Evolutionary conservation across 257 asterid species (phyloP), one percentile per base, ranked within the genome.

Genomic region (Thymus quinquecostatus): DNA sequence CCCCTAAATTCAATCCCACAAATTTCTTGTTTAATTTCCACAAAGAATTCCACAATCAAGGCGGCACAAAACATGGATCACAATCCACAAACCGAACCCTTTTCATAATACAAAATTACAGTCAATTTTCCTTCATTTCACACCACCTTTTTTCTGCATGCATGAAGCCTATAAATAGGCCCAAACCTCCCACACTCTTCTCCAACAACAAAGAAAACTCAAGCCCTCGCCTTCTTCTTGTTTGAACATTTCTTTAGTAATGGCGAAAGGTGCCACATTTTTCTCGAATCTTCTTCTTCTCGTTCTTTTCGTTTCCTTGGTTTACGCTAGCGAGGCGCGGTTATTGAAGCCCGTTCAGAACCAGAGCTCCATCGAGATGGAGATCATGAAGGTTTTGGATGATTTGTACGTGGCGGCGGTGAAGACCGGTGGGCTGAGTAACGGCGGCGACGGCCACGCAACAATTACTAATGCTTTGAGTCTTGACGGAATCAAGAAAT

Each of bases 401-500:
- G 72, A 67, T 12, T 68, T 79, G 64, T 63, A 71, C 30, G 41
- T 74, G 9, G 75, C 53, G 56, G 84, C 77, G 1, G 48, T 74
- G 30, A 79, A 81, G 61, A 76, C 66, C 3, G 84, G 83, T 6
- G 81, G 87, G 9, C 76, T 76, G 4, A 68, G 80, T 9, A 28
- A 12, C 10, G 81, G 80, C 0, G 82, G 84, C 68, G 76, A 50
- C 6, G 82, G 81, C 5, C 75, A 78, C 41, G 70, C 50, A 1
- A 40, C 69, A 5, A 71, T 51, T 10, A 29, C 53, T 58, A 34
- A 21, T 49, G 71, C 79, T 54, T 49, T 70, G 28, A 73, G 76
- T 48, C 60, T 79, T 2, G 82, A 67, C 1, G 84, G 77, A 14
- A 74, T 79, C 57, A 81, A 79, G 81, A 81, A 68, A 38, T 79